These are phyloP conservation scores for Yamagishiella unicocca DNA, from an alignment of 139 green algal species.

Conservation along the genomic window DNA sequence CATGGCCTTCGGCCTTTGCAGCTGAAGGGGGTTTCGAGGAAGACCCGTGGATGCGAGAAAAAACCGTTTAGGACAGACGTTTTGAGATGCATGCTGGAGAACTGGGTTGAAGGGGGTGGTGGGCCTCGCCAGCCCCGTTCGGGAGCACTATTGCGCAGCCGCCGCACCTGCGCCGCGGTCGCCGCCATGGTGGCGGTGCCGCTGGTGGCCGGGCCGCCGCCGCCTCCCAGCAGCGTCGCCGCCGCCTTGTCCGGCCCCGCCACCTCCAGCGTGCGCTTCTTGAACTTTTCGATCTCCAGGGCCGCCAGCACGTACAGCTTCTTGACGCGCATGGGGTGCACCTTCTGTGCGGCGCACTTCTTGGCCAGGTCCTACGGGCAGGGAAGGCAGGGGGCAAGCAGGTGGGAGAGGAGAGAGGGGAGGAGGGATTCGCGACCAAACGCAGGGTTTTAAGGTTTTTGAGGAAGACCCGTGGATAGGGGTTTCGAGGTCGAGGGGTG, in stretches of 20 bases:
- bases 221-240: conserved; percentile 46
- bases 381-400: neutral
- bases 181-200: conserved; percentile 53
- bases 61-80: no score
- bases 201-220: neutral
- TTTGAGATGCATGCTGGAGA: no score
- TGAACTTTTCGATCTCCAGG: conserved; percentile 79
- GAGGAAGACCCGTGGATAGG: no score
- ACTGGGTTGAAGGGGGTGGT: no score
- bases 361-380: conserved; percentile 25
- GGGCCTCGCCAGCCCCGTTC: no score
- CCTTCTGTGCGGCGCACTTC: conserved; percentile 49
- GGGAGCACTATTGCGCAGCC: no score
- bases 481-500: no score
- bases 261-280: conserved; percentile 68
- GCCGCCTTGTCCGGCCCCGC: conserved; percentile 41
- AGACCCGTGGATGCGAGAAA: no score
- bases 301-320: conserved; percentile 90
- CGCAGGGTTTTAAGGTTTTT: neutral
- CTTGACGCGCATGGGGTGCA: conserved; percentile 81
- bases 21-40: no score
- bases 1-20: no score
- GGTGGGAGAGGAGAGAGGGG: neutral
- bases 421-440: no score
- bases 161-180: conserved; percentile 45